Percentiles rank a stretch among this genome's conserved stretches.
These are phyloP conservation scores for Pseudopithomyces maydicus DNA, from an alignment of 2,329 filamentous ascomycete genomes.

Conservation along the genomic window DNA sequence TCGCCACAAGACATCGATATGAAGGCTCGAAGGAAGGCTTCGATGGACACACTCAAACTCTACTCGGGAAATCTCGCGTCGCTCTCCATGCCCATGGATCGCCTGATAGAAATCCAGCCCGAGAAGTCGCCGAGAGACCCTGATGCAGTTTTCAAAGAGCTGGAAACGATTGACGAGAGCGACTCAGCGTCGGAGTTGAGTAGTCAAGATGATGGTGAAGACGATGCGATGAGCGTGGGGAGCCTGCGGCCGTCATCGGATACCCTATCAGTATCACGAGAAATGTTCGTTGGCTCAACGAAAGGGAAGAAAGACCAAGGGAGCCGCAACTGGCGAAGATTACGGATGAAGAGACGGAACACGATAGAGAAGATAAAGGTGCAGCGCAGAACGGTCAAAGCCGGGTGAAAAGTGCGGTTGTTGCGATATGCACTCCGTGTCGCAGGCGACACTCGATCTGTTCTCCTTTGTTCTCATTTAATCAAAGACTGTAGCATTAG, in stretches of 20 bases:
- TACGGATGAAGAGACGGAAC: slow-evolving; percentile 26
- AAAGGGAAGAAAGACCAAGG: slow-evolving; percentile 17
- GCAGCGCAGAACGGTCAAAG: not conserved
- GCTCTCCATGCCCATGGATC: slow-evolving; percentile 32
- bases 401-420: not conserved
- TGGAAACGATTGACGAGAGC: slow-evolving; percentile 31
- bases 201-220: slow-evolving; percentile 15
- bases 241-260: slow-evolving; percentile 40
- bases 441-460: not conserved
- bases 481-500: not conserved
- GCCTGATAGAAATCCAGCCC: slow-evolving; percentile 21
- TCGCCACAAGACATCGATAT: slow-evolving; percentile 22
- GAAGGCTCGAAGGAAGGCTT: slow-evolving; percentile 29
- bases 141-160: slow-evolving; percentile 14
- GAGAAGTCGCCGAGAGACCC: slow-evolving; percentile 11
- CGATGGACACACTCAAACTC: slow-evolving; percentile 36
- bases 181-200: slow-evolving; percentile 30
- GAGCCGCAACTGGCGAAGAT: slow-evolving; percentile 28
- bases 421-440: not conserved
- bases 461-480: not conserved
- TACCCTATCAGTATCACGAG: slow-evolving; percentile 26
- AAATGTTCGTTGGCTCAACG: slow-evolving; percentile 15
- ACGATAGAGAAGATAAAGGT: slow-evolving; percentile 13
- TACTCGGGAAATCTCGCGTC: slow-evolving; percentile 40
- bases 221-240: slow-evolving; percentile 20